A percentile compares a stretch with the other conserved stretches of the same genome.
phyloP scores from a whole-genome alignment of 306 rosid species.

The Vigna radiata region DNA sequence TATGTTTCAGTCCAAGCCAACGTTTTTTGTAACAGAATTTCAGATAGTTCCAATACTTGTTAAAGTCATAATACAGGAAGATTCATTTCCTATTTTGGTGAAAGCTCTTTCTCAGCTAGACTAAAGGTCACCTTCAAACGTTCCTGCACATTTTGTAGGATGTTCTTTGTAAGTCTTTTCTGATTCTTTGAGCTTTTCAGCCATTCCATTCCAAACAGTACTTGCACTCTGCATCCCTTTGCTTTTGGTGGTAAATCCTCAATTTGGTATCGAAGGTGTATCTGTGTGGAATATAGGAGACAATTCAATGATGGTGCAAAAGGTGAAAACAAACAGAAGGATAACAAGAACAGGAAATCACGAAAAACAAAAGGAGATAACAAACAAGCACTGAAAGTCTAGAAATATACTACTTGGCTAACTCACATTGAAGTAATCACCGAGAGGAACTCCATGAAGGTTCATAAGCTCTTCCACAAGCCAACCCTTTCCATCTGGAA shows the following conservation, averaged over 20 bases:
- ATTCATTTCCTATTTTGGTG: slow-evolving; percentile 51
- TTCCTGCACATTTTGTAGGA: slow-evolving; percentile 61
- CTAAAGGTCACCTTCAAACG: slow-evolving; percentile 59
- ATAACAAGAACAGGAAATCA: slow-evolving; percentile 34
- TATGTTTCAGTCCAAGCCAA: slow-evolving; percentile 29
- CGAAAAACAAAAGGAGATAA: slow-evolving; percentile 39
- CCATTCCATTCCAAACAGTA: slow-evolving; percentile 87
- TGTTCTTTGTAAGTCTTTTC: slow-evolving; percentile 86
- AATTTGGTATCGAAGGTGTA: slow-evolving; percentile 82
- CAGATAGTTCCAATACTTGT: slow-evolving; percentile 38
- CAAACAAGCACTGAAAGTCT: slow-evolving; percentile 18
- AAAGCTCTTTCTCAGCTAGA: slow-evolving; percentile 75
- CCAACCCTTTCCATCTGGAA: slow-evolving; percentile 80
- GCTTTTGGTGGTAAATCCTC: slow-evolving; percentile 82
- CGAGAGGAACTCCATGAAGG: slow-evolving; percentile 89
- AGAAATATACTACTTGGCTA: slow-evolving; percentile 31
- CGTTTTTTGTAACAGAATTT: slow-evolving; percentile 5
- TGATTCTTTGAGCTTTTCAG: slow-evolving; percentile 83
- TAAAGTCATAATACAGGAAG: slow-evolving; percentile 43
- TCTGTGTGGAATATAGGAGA: slow-evolving; percentile 58
- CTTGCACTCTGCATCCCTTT: slow-evolving; percentile 74
- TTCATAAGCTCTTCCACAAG: slow-evolving; percentile 87
- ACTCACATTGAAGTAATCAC: slow-evolving; percentile 84
- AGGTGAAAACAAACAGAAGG: slow-evolving; percentile 36
- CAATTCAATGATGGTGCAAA: slow-evolving; percentile 29